Evolutionary conservation across 345 rosid species (phyloP).

Genomic region (Salix dunnii): DNA sequence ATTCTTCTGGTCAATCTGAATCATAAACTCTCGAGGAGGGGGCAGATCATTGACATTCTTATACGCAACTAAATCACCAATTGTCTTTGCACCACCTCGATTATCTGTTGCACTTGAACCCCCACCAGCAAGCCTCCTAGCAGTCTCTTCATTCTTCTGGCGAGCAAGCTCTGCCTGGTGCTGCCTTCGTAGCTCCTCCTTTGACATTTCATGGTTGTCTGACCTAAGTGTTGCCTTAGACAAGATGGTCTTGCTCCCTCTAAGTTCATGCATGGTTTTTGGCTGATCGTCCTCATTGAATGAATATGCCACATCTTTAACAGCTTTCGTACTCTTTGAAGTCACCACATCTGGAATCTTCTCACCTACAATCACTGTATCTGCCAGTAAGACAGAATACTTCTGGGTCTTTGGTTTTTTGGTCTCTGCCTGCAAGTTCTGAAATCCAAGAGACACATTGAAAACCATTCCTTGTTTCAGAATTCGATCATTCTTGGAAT

Average conservation of each 20-base stretch:
- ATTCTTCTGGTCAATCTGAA: slow-evolving; percentile 82
- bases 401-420: slow-evolving; percentile 58
- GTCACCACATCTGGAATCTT: slow-evolving; percentile 58
- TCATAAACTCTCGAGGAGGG: slow-evolving; percentile 66
- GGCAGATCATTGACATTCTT: slow-evolving; percentile 84
- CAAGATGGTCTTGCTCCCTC: slow-evolving; percentile 36
- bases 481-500: slow-evolving; percentile 67
- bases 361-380: slow-evolving; percentile 73
- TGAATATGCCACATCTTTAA: slow-evolving; percentile 84
- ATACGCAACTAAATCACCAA: slow-evolving; percentile 75
- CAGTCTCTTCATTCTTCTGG: slow-evolving; percentile 96
- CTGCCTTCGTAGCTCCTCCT: slow-evolving; percentile 93
- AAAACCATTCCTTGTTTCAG: slow-evolving; percentile 70
- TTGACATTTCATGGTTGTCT: slow-evolving; percentile 80
- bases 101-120: slow-evolving; percentile 55
- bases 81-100: slow-evolving; percentile 51
- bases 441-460: slow-evolving; percentile 86
- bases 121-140: slow-evolving; percentile 86
- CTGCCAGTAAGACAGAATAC: slow-evolving; percentile 77
- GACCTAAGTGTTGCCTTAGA: slow-evolving; percentile 86
- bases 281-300: slow-evolving; percentile 72
- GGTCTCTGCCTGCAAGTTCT: slow-evolving; percentile 61
- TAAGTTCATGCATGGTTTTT: slow-evolving; percentile 35
- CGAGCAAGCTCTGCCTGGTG: slow-evolving; percentile 98
- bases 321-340: slow-evolving; percentile 62